Conservation (phyloP, 2,329 filamentous ascomycete genomes). For the Alternaria brassicae region DNA sequence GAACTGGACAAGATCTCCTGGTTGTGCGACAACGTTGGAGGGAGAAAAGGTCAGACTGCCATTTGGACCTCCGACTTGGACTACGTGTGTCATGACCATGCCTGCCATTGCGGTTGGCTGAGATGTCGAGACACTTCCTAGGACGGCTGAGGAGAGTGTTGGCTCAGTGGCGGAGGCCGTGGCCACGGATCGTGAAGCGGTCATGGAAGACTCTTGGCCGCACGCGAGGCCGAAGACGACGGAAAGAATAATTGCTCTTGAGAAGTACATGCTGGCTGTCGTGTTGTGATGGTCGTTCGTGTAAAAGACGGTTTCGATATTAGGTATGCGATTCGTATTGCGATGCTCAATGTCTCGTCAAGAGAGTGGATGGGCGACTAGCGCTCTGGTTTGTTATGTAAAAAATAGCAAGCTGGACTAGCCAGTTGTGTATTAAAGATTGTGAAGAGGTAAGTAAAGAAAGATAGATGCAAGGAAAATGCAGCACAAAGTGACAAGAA, state of each 20-base stretch:
- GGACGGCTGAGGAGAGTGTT: slow-evolving; percentile 1
- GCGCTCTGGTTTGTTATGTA: slow-evolving; percentile 37
- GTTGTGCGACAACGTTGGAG: slow-evolving; percentile 67
- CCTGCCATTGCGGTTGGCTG: slow-evolving; percentile 10
- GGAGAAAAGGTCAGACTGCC: slow-evolving; percentile 68
- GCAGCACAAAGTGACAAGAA: slow-evolving; percentile 30
- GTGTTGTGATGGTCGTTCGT: slow-evolving; percentile 13
- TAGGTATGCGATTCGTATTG: slow-evolving; percentile 36
- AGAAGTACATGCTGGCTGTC: slow-evolving; percentile 44
- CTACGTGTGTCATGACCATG: slow-evolving; percentile 60
- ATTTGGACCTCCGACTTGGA: slow-evolving; percentile 67
- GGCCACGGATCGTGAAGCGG: background rate
- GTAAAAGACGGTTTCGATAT: slow-evolving; percentile 8
- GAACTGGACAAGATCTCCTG: slow-evolving; percentile 64
- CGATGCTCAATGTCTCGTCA: slow-evolving; percentile 23
- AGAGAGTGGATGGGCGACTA: slow-evolving; percentile 47
- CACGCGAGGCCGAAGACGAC: slow-evolving; percentile 41
- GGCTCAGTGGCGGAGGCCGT: slow-evolving; percentile 2
- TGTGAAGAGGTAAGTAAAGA: slow-evolving; percentile 37
- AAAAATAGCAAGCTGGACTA: slow-evolving; percentile 41
- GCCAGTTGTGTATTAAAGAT: slow-evolving; percentile 47
- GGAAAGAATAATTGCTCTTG: slow-evolving; percentile 40
- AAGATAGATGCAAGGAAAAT: slow-evolving; percentile 42
- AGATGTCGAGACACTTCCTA: background rate
- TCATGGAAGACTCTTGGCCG: slow-evolving; percentile 26